phyloP scores from a whole-genome alignment of 129 eudicot genomes.

The carrot (Daucus carota) region DH1_v3.0 NC_030384.2:31673001-31673500 shows the following conservation, averaged over 20 bases:
- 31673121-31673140: not conserved
- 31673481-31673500: not conserved
- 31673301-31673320: not conserved
- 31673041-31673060: not conserved
- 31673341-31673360: not conserved
- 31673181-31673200: not conserved
- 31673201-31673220: not conserved
- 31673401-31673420: not conserved
- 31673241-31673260: not conserved
- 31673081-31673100: not conserved
- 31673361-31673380: not conserved
- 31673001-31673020: no score
- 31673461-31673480: not conserved
- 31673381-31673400: not conserved
- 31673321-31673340: not conserved
- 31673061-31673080: not conserved
- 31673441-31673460: not conserved
- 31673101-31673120: not conserved
- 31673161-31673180: not conserved
- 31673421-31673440: not conserved
- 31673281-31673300: not conserved
- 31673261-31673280: not conserved
- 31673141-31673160: not conserved
- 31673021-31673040: not conserved
- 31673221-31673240: not conserved